phyloP scores from a whole-genome alignment of 2,329 filamentous ascomycete species.

The Aspergillus melleus region DNA sequence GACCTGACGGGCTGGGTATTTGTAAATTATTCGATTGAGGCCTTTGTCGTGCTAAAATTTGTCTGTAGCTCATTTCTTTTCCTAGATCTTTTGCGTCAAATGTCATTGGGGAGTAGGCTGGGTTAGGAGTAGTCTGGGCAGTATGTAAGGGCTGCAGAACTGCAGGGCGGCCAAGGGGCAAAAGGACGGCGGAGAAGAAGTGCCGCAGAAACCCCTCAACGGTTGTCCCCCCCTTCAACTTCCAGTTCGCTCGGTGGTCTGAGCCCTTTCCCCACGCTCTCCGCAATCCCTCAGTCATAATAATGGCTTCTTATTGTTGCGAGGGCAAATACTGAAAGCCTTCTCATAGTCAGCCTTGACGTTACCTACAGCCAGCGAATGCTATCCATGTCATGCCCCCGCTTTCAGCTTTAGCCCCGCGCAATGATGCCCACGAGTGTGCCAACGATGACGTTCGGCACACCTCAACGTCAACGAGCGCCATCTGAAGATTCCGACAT shows the following conservation, averaged over 20 bases:
- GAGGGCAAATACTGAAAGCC: not conserved
- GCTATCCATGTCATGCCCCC: constrained; percentile 22
- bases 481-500: constrained; percentile 33
- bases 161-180: not conserved
- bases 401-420: constrained; percentile 26
- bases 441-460: constrained; percentile 26
- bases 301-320: constrained; percentile 10
- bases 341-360: not conserved
- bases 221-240: not conserved
- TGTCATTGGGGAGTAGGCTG: constrained; percentile 9
- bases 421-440: constrained; percentile 32
- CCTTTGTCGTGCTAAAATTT: constrained; percentile 29
- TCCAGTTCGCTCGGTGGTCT: constrained; percentile 5
- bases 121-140: not conserved
- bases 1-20: constrained; percentile 38
- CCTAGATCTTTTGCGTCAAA: not conserved
- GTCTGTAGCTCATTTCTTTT: constrained; percentile 20
- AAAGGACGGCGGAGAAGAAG: not conserved
- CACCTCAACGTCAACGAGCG: constrained; percentile 37
- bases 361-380: constrained; percentile 4
- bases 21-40: constrained; percentile 42
- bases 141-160: not conserved
- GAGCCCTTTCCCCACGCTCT: constrained; percentile 10
- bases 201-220: not conserved
- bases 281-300: constrained; percentile 10